Conservation (phyloP, 73 alveolate genomes). For the Tetrahymena malaccensis region DNA sequence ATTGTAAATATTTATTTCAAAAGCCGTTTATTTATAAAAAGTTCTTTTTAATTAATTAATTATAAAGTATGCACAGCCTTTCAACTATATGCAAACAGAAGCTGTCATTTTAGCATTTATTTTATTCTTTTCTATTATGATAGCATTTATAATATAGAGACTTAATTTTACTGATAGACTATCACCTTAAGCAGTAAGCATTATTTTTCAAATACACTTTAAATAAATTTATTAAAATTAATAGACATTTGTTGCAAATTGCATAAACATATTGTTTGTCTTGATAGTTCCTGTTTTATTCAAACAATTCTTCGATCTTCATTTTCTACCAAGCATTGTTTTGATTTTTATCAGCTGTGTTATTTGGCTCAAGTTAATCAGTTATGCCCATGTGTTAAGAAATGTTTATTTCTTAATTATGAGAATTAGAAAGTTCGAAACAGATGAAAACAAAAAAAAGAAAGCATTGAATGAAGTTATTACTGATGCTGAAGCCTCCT, state of each 20-base stretch:
- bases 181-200: neutral
- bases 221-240: neutral
- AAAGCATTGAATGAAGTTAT: slow-evolving; percentile 5
- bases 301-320: slow-evolving; percentile 12
- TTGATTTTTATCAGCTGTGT: slow-evolving; percentile 1
- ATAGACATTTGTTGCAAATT: neutral
- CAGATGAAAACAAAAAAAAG: slow-evolving; percentile 8
- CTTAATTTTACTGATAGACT: neutral
- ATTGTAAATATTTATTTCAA: neutral
- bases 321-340: neutral
- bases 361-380: slow-evolving; percentile 3
- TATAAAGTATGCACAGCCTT: neutral
- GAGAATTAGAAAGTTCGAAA: slow-evolving; percentile 2
- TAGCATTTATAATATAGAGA: slow-evolving; percentile 3
- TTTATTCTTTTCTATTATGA: neutral
- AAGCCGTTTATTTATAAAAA: neutral
- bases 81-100: neutral
- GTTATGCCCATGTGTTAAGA: slow-evolving; percentile 41
- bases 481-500: neutral
- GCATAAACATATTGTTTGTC: neutral
- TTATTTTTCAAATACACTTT: neutral
- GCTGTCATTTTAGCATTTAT: neutral
- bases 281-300: slow-evolving; percentile 1
- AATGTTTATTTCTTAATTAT: neutral
- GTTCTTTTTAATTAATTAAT: too few species aligned